These are phyloP conservation scores for Colletotrichum sansevieriae DNA, from an alignment of 2,329 filamentous ascomycete species.

Conservation along the genomic window DNA sequence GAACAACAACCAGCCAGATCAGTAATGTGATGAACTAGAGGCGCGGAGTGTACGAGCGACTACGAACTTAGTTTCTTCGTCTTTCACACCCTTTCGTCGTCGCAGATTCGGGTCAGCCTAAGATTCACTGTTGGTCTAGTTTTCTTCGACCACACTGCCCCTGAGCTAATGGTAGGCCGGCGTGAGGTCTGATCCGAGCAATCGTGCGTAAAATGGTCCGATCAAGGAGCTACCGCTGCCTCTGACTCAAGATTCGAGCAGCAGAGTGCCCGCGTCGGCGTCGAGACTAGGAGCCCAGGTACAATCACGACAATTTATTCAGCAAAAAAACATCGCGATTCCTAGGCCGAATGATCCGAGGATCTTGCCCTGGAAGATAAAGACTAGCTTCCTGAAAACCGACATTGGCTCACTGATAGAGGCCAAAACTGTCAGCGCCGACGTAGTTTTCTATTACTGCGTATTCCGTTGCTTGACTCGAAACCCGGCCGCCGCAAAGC, in stretches of 20 bases:
- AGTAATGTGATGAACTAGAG: neutral
- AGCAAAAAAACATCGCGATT: too few relatives aligned
- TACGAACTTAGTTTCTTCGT: too few relatives aligned
- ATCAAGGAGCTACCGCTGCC: neutral
- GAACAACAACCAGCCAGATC: neutral
- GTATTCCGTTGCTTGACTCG: too few relatives aligned
- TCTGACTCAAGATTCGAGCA: neutral
- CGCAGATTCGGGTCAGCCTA: neutral
- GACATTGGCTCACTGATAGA: neutral
- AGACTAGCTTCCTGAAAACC: too few relatives aligned
- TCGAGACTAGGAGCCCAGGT: neutral
- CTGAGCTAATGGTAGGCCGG: slow-evolving; percentile 15
- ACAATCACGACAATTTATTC: neutral
- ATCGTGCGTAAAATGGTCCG: neutral
- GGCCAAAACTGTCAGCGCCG: too few relatives aligned
- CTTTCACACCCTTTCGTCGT: neutral
- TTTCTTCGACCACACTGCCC: neutral
- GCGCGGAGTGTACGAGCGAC: neutral
- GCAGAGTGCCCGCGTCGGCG: neutral
- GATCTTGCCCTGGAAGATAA: too few relatives aligned
- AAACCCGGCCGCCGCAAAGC: too few relatives aligned
- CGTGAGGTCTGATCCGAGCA: slow-evolving; percentile 3
- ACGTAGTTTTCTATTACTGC: too few relatives aligned
- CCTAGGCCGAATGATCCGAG: too few relatives aligned
- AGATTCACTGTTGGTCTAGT: too few relatives aligned